Base-by-base conservation (phyloP, 345 rosid genomes). In the Citrus mangshanensis region DNA sequence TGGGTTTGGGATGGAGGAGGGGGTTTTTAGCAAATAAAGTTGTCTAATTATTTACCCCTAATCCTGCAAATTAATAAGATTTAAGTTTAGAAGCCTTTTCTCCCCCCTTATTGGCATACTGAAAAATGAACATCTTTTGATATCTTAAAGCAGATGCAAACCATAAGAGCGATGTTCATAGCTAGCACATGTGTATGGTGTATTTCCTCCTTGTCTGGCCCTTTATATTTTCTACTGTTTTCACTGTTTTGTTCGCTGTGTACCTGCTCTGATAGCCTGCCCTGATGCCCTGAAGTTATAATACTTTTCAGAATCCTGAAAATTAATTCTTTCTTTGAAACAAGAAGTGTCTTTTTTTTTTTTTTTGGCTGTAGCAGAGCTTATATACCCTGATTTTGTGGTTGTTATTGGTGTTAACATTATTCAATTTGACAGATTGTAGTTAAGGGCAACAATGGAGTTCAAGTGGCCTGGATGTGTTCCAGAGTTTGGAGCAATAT, bases 401-500 rank as follows among this genome's bases (percentile, higher is more conserved):
- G 37, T 30, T 28, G 67, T 63, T 14, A 14, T 5, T 63, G 22
- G 9, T 38, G 19, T 82, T 74, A 13, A 74, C 62, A 49, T 82
- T 76, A 66, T 81, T 86, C 72, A 79, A 78, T 67, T 79, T 81
- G 69, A 72, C 84, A 84, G 92, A 59, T 60, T 79, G 81, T n/a
- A 70, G 0, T 73, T 58, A 42, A 49, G 79, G 78, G 68, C 38
- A 77, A 68, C 75, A 51, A 82, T 78, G 89, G 73, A 75, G 78
- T 70, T 51, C 72, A 65, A 72, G 75, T 76, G 62, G 59, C 68
- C 68, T 69, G 93, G 96, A 49, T 56, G 72, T 61, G 40, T 51
- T 62, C 93, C 96, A 0, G 85, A 85, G 4, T 83, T 62, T 77
- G 93, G 96, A 46, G 98, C 98, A 0, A 93, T 93, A 58, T 91